Conservation (phyloP, 1,139 yeast genomes). For the Magnusiomyces fungicola region DNA sequence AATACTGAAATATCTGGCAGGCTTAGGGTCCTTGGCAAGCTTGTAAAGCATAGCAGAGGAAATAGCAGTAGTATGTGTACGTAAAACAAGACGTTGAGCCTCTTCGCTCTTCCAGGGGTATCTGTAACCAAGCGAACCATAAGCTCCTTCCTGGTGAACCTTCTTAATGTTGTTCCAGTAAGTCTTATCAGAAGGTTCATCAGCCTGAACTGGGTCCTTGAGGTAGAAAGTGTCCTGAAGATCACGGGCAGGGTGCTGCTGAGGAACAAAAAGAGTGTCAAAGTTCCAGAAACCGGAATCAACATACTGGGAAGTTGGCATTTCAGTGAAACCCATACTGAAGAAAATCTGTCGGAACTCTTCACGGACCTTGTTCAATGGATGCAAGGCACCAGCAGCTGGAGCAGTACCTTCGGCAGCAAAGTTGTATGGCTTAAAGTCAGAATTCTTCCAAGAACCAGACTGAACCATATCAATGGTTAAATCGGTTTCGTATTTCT, state of each 20-base stretch:
- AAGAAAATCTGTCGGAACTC: conserved; percentile 97
- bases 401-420: conserved; percentile 89
- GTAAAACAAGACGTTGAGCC: conserved; percentile 80
- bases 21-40: conserved; percentile 84
- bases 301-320: conserved; percentile 97
- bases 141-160: conserved; percentile 87
- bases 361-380: conserved; percentile 90
- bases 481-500: conserved; percentile 82
- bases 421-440: conserved; percentile 93
- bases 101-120: conserved; percentile 95
- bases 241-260: conserved; percentile 99
- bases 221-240: conserved; percentile 96
- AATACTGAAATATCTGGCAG: conserved; percentile 87
- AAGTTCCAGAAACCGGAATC: conserved; percentile 99
- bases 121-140: conserved; percentile 94
- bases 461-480: conserved; percentile 79
- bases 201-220: conserved; percentile 81
- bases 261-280: conserved; percentile 93
- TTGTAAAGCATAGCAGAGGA: conserved; percentile 82
- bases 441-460: conserved; percentile 75
- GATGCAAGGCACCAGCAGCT: conserved; percentile 89
- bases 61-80: conserved; percentile 97
- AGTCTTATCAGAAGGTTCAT: conserved; percentile 68
- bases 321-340: conserved; percentile 95
- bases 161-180: conserved; percentile 72